Evolutionary conservation across 1,284 basidiomycete genomes (phyloP).

Genomic region (Spongiforma sp.): DNA sequence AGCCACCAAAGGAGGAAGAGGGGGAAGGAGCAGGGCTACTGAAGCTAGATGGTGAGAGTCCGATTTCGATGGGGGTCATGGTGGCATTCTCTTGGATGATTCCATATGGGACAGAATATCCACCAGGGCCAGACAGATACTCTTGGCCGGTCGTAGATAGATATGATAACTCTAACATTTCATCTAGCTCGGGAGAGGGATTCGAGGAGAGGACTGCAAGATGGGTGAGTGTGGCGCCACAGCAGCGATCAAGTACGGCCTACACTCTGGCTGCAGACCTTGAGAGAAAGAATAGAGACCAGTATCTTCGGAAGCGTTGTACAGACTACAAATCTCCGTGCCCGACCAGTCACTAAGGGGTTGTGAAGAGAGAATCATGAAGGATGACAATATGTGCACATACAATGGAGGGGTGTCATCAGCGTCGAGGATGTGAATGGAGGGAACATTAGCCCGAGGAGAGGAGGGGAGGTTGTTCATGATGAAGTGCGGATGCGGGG

Average conservation of each 20-base stretch:
- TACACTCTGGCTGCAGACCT: constrained; percentile 11
- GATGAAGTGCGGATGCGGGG: background rate
- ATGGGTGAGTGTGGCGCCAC: constrained; percentile 26
- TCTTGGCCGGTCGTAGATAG: constrained; percentile 5
- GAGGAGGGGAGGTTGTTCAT: constrained; percentile 21
- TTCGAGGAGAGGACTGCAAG: constrained; percentile 7
- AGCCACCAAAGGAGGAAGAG: constrained; percentile 28
- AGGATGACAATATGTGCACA: constrained; percentile 10
- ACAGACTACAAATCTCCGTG: background rate
- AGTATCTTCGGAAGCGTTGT: background rate
- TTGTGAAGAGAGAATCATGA: constrained; percentile 14
- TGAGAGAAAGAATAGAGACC: constrained; percentile 3
- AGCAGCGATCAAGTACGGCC: background rate
- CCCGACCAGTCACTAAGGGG: constrained; percentile 12
- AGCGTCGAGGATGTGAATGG: constrained; percentile 18
- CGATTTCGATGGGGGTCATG: background rate
- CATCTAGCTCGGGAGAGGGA: constrained; percentile 20
- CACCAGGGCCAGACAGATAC: constrained; percentile 13
- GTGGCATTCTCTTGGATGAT: constrained; percentile 17
- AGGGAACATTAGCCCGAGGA: constrained; percentile 15
- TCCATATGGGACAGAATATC: constrained; percentile 10
- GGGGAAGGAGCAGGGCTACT: constrained; percentile 30
- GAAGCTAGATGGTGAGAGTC: constrained; percentile 22
- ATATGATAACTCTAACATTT: constrained; percentile 27
- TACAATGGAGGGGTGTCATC: constrained; percentile 22